Percentiles rank a stretch among this genome's conserved stretches.
Evolutionary conservation across 345 rosid species (phyloP).

Genomic region (Pseudoturritis turrita): DNA sequence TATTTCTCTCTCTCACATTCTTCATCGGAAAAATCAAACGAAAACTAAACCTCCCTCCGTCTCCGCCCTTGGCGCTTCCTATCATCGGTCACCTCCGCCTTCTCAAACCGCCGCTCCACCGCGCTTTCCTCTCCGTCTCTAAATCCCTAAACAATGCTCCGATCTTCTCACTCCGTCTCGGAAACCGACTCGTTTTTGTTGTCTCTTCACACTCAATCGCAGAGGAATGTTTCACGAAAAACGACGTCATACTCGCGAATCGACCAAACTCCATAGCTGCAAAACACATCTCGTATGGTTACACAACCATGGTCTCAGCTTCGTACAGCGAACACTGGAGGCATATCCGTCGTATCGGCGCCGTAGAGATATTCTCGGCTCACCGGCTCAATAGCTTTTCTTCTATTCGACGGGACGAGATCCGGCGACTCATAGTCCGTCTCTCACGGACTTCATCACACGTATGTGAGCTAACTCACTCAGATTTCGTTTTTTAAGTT

Average conservation of each 20-base stretch:
- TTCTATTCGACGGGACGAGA: slow-evolving; percentile 32
- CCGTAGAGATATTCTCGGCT: slow-evolving; percentile 37
- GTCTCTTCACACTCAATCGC: slow-evolving; percentile 32
- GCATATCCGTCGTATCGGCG: slow-evolving; percentile 43
- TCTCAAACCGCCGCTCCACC: slow-evolving; percentile 20
- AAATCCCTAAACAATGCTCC: slow-evolving; percentile 31
- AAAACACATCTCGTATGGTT: slow-evolving; percentile 29
- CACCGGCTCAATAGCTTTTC: slow-evolving; percentile 27
- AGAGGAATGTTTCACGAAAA: slow-evolving; percentile 47
- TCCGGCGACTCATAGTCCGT: slow-evolving; percentile 19
- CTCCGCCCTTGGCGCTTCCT: slow-evolving; percentile 25
- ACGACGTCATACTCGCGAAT: slow-evolving; percentile 45
- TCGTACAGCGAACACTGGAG: slow-evolving; percentile 53
- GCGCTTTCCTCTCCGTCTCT: neutral
- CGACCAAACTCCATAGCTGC: slow-evolving; percentile 22
- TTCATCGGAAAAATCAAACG: neutral
- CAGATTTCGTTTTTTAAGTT: too few relatives aligned
- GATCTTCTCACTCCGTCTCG: slow-evolving; percentile 41
- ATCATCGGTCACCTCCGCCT: slow-evolving; percentile 24
- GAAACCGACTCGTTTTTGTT: slow-evolving; percentile 34
- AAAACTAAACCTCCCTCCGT: slow-evolving; percentile 38
- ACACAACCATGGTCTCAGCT: slow-evolving; percentile 25
- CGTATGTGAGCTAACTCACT: neutral
- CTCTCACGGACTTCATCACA: slow-evolving; percentile 2
- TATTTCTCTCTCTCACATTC: neutral